These are phyloP conservation scores for Macrophomina pseudophaseolina DNA, from an alignment of 2,329 filamentous ascomycete genomes.

Conservation along the genomic window DNA sequence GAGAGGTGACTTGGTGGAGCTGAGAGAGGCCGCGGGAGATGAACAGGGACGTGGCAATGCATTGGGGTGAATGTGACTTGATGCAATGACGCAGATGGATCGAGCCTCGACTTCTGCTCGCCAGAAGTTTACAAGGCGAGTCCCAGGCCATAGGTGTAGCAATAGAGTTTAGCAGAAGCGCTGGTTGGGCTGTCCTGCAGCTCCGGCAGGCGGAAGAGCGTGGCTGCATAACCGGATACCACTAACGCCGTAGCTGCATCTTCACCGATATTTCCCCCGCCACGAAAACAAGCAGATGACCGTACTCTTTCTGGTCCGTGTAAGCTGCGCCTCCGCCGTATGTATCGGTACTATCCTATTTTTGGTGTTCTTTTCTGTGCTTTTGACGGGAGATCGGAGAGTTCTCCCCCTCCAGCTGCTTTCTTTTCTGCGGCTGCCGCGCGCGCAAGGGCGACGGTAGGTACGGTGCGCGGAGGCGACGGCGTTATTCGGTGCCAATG, in stretches of 20 bases:
- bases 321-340: background rate
- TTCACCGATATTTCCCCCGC: conserved; percentile 21
- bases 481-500: background rate
- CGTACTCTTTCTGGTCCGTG: background rate
- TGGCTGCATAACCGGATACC: conserved; percentile 16
- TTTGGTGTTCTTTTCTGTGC: background rate
- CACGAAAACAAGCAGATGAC: conserved; percentile 3
- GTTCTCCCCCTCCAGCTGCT: background rate
- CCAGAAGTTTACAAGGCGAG: conserved; percentile 10
- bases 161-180: conserved; percentile 14
- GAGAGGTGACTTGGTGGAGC: background rate
- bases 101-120: background rate
- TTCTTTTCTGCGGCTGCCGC: background rate
- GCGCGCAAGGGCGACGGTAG: background rate
- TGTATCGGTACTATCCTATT: background rate
- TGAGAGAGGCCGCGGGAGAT: background rate
- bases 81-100: conserved; percentile 16
- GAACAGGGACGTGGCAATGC: conserved; percentile 13
- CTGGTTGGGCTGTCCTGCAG: conserved; percentile 17
- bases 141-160: background rate
- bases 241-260: conserved; percentile 11
- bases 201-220: background rate
- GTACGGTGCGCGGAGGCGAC: background rate
- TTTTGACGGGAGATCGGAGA: background rate
- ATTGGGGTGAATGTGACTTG: conserved; percentile 6